Conservation (phyloP, 1,284 basidiomycete genomes). For the Cryptococcus neoformans region DNA sequence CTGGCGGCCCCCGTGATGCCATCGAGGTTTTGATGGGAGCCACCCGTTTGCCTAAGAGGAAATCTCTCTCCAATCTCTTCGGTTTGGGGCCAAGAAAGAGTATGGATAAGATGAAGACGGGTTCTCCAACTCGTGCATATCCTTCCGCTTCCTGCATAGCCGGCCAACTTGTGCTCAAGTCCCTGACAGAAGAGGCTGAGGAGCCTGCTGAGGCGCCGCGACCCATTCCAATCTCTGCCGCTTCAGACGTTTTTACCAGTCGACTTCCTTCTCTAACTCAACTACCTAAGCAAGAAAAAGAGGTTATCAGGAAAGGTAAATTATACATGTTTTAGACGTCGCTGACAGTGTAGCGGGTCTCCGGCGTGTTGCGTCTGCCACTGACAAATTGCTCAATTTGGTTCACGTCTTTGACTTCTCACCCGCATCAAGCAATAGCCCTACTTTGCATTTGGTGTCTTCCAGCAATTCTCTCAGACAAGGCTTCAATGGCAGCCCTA, state of each 20-base stretch:
- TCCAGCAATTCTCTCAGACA: constrained; percentile 16
- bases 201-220: constrained; percentile 4
- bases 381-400: constrained; percentile 29
- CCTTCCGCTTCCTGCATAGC: constrained; percentile 9
- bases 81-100: constrained; percentile 25
- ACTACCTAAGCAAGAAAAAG: neutral
- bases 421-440: constrained; percentile 13
- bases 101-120: constrained; percentile 19
- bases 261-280: constrained; percentile 10
- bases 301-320: neutral
- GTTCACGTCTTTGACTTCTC: constrained; percentile 27
- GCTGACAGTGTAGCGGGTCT: constrained; percentile 21
- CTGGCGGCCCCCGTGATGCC: constrained; percentile 7
- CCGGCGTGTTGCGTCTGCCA: constrained; percentile 33
- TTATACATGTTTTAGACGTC: too few relatives aligned
- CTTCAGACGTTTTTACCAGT: constrained; percentile 9
- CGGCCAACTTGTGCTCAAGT: constrained; percentile 7
- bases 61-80: constrained; percentile 40
- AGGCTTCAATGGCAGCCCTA: constrained; percentile 24
- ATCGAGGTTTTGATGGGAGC: constrained; percentile 17
- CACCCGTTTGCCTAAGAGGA: constrained; percentile 34
- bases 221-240: neutral
- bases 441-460: constrained; percentile 11
- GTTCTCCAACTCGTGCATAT: constrained; percentile 3
- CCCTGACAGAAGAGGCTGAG: constrained; percentile 27